phyloP scores from a whole-genome alignment of 192 early-diverging fungal genomes.

The Mortierella alpina region DNA sequence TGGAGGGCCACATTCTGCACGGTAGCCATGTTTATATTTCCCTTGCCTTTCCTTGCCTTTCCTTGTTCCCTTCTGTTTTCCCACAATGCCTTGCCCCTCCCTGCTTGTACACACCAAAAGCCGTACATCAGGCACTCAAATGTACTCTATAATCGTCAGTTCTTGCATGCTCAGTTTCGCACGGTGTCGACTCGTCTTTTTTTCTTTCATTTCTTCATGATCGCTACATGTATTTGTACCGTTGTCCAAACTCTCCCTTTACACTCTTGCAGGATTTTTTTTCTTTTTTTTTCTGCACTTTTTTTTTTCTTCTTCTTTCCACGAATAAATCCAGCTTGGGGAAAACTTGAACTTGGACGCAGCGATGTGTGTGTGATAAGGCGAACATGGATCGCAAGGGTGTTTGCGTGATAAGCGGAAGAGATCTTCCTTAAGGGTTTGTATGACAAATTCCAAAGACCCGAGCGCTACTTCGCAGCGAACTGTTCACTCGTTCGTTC shows the following conservation, averaged over 20 bases:
- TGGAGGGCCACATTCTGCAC: too few relatives aligned
- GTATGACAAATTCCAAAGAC: too few relatives aligned
- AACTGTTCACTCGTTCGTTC: neutral
- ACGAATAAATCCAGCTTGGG: neutral
- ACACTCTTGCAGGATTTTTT: constrained; percentile 21
- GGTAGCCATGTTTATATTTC: too few relatives aligned
- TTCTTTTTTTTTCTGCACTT: constrained; percentile 23
- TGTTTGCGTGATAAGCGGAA: too few relatives aligned
- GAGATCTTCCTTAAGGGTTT: too few relatives aligned
- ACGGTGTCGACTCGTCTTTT: neutral
- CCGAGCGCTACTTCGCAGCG: too few relatives aligned
- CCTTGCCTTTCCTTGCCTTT: neutral
- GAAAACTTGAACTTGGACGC: neutral
- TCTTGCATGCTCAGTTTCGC: constrained; percentile 4
- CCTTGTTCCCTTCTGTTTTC: constrained; percentile 3
- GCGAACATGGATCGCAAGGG: too few relatives aligned
- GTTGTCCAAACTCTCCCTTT: constrained; percentile 1
- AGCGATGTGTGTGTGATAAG: too few relatives aligned
- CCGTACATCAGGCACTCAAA: neutral
- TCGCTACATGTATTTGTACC: constrained; percentile 41
- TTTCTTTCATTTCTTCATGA: neutral
- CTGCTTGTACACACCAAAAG: constrained; percentile 11
- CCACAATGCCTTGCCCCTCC: neutral
- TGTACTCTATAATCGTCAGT: constrained; percentile 31
- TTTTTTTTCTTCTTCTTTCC: neutral